These are phyloP conservation scores for Pythium guiyangense DNA, from an alignment of 352 stramenopile genomes.

Conservation along the genomic window DNA sequence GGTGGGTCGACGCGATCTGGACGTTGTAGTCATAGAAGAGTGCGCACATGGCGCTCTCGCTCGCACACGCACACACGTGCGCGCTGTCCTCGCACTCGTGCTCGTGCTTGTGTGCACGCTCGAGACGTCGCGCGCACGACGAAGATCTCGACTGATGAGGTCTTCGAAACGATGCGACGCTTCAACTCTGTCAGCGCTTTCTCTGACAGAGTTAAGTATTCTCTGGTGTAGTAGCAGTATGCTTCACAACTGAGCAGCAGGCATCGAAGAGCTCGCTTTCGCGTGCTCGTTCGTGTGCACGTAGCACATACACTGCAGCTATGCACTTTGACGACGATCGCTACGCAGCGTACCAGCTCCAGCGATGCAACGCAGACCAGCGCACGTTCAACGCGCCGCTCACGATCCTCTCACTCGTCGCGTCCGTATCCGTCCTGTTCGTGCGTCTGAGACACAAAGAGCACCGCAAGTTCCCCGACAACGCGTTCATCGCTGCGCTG, in stretches of 20 bases:
- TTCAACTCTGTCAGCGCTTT: neutral
- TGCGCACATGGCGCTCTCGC: slow-evolving; percentile 21
- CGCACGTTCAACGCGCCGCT: slow-evolving; percentile 24
- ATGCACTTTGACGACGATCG: slow-evolving; percentile 16
- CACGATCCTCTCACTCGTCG: slow-evolving; percentile 21
- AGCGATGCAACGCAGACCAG: slow-evolving; percentile 20
- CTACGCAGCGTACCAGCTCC: slow-evolving; percentile 24
- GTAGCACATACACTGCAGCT: neutral
- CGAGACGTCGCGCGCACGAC: too few species aligned
- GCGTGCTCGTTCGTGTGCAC: too few species aligned
- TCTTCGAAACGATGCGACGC: slow-evolving; percentile 5
- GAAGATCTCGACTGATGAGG: neutral
- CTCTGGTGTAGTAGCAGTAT: neutral
- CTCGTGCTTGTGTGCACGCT: too few species aligned
- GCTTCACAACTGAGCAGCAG: neutral
- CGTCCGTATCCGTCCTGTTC: slow-evolving; percentile 17
- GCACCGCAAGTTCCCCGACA: slow-evolving; percentile 30
- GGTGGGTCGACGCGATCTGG: slow-evolving; percentile 53
- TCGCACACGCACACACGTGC: too few species aligned
- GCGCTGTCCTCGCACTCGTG: neutral
- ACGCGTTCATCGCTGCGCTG: slow-evolving; percentile 24
- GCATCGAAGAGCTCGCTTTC: neutral
- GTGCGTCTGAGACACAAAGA: slow-evolving; percentile 22
- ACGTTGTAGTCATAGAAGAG: slow-evolving; percentile 86
- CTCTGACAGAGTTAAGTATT: too few species aligned